A percentile compares a stretch with the other conserved stretches of the same genome.
These are phyloP conservation scores for Phytophthora tubulina DNA, from an alignment of 352 stramenopile genomes.

Conservation along the genomic window DNA sequence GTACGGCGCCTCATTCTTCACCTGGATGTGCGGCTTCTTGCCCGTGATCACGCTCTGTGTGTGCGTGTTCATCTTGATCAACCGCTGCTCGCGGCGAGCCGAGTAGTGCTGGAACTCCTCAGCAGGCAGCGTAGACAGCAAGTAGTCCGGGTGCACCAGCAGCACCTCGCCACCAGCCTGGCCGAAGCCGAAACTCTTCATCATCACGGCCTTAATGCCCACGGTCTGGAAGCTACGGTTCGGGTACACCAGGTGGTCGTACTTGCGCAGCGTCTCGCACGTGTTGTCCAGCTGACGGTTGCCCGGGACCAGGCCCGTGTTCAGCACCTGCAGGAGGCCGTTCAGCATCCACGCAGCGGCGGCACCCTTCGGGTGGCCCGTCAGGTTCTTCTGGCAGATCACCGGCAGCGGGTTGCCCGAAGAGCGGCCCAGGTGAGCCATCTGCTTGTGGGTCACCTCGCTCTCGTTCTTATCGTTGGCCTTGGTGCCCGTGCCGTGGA, in stretches of 20 bases:
- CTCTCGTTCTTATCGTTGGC: slow-evolving; percentile 92
- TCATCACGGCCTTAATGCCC: slow-evolving; percentile 78
- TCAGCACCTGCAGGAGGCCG: slow-evolving; percentile 83
- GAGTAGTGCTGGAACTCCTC: slow-evolving; percentile 69
- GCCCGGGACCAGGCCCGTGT: slow-evolving; percentile 77
- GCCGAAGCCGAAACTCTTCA: slow-evolving; percentile 90
- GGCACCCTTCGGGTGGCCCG: slow-evolving; percentile 85
- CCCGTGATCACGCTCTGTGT: slow-evolving; percentile 78
- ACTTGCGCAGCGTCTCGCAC: slow-evolving; percentile 70
- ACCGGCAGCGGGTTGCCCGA: slow-evolving; percentile 80
- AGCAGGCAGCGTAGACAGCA: slow-evolving; percentile 26
- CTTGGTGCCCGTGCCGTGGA: slow-evolving; percentile 88
- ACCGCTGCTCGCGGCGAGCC: slow-evolving; percentile 62
- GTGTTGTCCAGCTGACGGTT: slow-evolving; percentile 90
- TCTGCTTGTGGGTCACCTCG: slow-evolving; percentile 88
- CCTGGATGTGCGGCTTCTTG: slow-evolving; percentile 78
- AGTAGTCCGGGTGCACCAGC: slow-evolving; percentile 64
- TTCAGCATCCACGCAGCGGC: slow-evolving; percentile 91
- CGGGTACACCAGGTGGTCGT: slow-evolving; percentile 81
- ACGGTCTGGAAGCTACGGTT: slow-evolving; percentile 83
- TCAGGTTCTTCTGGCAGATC: slow-evolving; percentile 87
- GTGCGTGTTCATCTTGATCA: slow-evolving; percentile 83
- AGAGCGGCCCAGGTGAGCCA: slow-evolving; percentile 78
- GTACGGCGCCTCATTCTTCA: slow-evolving; percentile 89
- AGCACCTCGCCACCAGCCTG: slow-evolving; percentile 82